Percentiles rank a stretch among this genome's conserved stretches.
These are phyloP conservation scores for Hyphopichia pseudoburtonii DNA, from an alignment of 1,139 yeast genomes.

Conservation along the genomic window DNA sequence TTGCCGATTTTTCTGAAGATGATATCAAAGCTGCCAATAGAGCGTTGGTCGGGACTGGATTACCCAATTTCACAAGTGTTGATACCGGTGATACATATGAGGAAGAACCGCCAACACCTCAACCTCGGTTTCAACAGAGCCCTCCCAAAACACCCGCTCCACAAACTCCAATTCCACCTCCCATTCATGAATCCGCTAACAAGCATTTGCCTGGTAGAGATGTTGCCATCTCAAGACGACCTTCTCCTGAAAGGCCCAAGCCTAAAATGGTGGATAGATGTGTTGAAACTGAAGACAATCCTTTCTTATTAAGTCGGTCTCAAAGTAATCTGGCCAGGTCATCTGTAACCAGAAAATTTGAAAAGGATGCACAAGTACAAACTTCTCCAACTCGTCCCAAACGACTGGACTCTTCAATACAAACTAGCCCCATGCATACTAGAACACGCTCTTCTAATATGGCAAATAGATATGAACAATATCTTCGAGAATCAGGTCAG, in stretches of 20 bases:
- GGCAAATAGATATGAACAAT: conserved; percentile 5
- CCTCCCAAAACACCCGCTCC: conserved; percentile 1
- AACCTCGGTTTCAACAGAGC: background rate
- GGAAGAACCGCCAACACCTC: conserved; percentile 1
- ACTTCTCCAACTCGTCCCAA: background rate
- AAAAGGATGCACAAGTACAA: conserved; percentile 1
- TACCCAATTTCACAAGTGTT: conserved; percentile 62
- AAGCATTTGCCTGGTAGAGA: conserved; percentile 3
- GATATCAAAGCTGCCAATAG: conserved; percentile 71
- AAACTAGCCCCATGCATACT: background rate
- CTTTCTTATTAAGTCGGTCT: conserved; percentile 1
- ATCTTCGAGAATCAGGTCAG: conserved; percentile 4
- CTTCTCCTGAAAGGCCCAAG: background rate
- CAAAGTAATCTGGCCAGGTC: background rate
- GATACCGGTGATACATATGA: conserved; percentile 24
- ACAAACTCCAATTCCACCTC: too few relatives aligned
- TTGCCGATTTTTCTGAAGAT: conserved; percentile 59
- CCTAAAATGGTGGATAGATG: conserved; percentile 4
- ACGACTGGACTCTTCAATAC: background rate
- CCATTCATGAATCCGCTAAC: background rate
- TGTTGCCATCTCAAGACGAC: conserved; percentile 2
- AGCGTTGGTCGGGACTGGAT: conserved; percentile 58
- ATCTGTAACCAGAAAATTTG: background rate
- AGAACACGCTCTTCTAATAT: background rate
- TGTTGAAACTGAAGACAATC: conserved; percentile 4